Base-by-base conservation (phyloP, 176 grass and related monocot genomes). In the Alloteropsis semialata region DNA sequence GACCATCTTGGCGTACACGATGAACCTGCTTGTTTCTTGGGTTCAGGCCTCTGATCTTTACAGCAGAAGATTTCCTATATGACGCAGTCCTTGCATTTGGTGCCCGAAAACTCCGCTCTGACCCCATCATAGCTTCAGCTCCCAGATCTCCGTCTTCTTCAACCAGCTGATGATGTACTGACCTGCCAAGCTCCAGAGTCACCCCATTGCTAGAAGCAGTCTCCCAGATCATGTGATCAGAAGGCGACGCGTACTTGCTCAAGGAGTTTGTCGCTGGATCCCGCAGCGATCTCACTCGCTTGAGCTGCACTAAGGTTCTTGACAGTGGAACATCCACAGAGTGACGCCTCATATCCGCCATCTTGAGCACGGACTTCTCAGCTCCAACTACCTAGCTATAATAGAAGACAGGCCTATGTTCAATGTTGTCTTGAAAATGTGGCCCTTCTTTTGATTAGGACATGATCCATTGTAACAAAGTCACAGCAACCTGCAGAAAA, bases 241-340 rank as follows among this genome's bases (percentile, higher is more conserved):
- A 84, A 44, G 85, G 67, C 69, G 87, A 79, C 34, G 89, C 82
- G 38, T 88, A 96, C 80, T 99, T 96, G 81, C 85, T 87, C 82
- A 92, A 24, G 13, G 89, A 96, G 42, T 94, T 95, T 74, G 96
- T 99, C 3, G 96, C 81, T 67, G 96, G 96, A 78, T 99, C 96
- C 37, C 91, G 80, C 61, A 99, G 45, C 3, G 96, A 99, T 19
- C 93, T 91, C 68, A 99, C 87, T 53, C 96, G 80, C 88, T 94
- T 99, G 58, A 99, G 93, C 76, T 92, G 91, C 75, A 99, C 91
- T 46, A 99, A 64, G 75, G 96, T 96, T 88, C 92, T 99, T 69
- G 96, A 93, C 57, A 99, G 93, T 81, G 96, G 96, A 34, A 88
- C 85, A 50, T 99, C 93, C 7, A 99, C 96, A 0, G 96, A 99